phyloP scores from a whole-genome alignment of 805 yeast genomes.

The Wickerhamomyces queroliae region DNA sequence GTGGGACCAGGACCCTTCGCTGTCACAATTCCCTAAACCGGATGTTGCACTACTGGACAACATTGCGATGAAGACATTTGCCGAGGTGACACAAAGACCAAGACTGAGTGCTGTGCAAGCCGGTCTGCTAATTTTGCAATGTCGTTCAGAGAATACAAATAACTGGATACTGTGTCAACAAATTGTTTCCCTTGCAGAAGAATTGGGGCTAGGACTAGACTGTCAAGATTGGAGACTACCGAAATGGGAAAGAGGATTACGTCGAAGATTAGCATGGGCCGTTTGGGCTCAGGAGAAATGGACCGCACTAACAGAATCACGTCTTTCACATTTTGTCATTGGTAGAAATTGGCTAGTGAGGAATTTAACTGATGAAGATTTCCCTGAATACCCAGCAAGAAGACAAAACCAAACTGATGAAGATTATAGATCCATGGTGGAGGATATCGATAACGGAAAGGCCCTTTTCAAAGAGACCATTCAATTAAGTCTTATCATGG shows the following conservation, averaged over 20 bases:
- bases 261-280: slow-evolving; percentile 93
- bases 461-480: slow-evolving; percentile 63
- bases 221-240: slow-evolving; percentile 91
- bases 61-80: slow-evolving; percentile 59
- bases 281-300: slow-evolving; percentile 90
- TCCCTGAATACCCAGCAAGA: slow-evolving; percentile 56
- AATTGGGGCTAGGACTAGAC: slow-evolving; percentile 85
- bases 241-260: slow-evolving; percentile 87
- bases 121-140: slow-evolving; percentile 70
- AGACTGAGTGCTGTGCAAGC: slow-evolving; percentile 90
- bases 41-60: slow-evolving; percentile 64
- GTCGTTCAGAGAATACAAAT: slow-evolving; percentile 48
- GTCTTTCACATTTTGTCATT: slow-evolving; percentile 76
- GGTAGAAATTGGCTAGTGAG: slow-evolving; percentile 78
- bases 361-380: slow-evolving; percentile 62
- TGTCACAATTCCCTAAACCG: slow-evolving; percentile 75
- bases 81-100: slow-evolving; percentile 77
- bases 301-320: slow-evolving; percentile 73
- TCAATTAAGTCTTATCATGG: slow-evolving; percentile 57
- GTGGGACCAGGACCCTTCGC: slow-evolving; percentile 77
- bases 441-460: slow-evolving; percentile 68
- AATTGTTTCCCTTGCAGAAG: slow-evolving; percentile 84
- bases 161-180: slow-evolving; percentile 87
- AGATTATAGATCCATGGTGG: slow-evolving; percentile 13
- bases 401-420: slow-evolving; percentile 13